Conservation (phyloP, 2,329 filamentous ascomycete genomes). For the Cordyceps fumosorosea region DNA sequence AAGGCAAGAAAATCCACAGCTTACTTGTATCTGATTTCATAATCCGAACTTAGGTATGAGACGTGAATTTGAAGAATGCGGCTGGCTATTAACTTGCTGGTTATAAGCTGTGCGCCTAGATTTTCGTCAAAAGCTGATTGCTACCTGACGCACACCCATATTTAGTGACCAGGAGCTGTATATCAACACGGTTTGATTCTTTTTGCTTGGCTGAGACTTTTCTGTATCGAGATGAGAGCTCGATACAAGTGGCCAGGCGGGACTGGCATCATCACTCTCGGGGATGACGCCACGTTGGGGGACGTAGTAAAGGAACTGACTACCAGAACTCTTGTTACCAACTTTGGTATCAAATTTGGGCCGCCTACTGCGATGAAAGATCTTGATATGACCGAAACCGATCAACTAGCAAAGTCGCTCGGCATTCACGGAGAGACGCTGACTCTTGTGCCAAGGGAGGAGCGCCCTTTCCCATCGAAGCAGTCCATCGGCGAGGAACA, state of each 20-base stretch:
- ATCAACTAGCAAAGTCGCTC: conserved; percentile 41
- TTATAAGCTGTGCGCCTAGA: neutral
- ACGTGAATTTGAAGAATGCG: neutral
- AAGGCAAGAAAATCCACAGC: neutral
- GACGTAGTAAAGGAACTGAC: conserved; percentile 56
- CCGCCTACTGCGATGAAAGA: conserved; percentile 63
- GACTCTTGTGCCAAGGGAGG: conserved; percentile 40
- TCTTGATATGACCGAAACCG: conserved; percentile 51
- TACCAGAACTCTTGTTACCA: conserved; percentile 55
- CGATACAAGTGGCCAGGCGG: conserved; percentile 70
- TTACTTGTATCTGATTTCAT: neutral
- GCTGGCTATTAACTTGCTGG: neutral
- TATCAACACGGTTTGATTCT: too few relatives aligned
- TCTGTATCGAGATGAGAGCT: conserved; percentile 56
- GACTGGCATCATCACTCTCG: conserved; percentile 61
- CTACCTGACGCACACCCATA: neutral
- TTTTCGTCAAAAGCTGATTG: neutral
- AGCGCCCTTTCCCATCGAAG: conserved; percentile 15
- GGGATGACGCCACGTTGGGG: conserved; percentile 59
- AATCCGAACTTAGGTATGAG: neutral
- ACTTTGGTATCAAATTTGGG: conserved; percentile 75
- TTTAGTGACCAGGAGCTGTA: neutral
- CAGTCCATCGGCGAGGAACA: neutral
- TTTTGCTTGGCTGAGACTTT: neutral
- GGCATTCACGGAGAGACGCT: conserved; percentile 45